Base-by-base conservation (phyloP, 2,329 filamentous ascomycete species). In the Aureobasidium sp. region DNA sequence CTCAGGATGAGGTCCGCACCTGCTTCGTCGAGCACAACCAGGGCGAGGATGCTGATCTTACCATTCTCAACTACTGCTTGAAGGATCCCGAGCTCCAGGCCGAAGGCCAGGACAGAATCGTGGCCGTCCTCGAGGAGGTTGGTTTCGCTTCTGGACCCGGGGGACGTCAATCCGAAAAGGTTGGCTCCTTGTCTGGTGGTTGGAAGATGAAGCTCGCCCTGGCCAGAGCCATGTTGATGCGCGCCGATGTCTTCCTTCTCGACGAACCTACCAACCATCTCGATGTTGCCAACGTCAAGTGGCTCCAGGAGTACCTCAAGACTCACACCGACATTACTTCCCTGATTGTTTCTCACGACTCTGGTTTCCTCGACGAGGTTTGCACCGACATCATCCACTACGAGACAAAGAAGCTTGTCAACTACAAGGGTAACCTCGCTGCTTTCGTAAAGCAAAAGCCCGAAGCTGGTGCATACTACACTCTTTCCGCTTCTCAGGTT, bases 201-300 rank as follows among this genome's bases (percentile, higher is more conserved):
- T 99, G 94, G 94, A 97, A 97, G 84, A 99, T 99, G 94, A 99
- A 99, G 85, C 80, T 99, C 64, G 94, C 94, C 67, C 78, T 99
- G 75, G 94, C 94, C 58, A 86, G 94, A 70, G 94, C 94, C 66
- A 97, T 99, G 92, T 83, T 99, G 70, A 90, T 94, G 82, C 89
- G 87, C 72, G 93, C 94, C n/a, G 94, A 99, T 74, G 92, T 99
- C 56, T 83, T 99, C 63, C 82, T 99, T 57, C 85, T 99, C 62
- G 94, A 99, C 82, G 94, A 99, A 84, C 94, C 94, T 76, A 99
- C 94, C 70, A 99, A 99, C 81, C 94, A 99, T 78, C 81, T 99
- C 74, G 94, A 99, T 74, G 92, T 97, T 69, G 86, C 86, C 71
- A 97, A 97, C 75, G 91, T 99, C 69, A 91, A 89, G 67, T 99